Base-by-base conservation (phyloP, 2,329 filamentous ascomycete genomes). In the Beauveria scarabaeidicola region DNA sequence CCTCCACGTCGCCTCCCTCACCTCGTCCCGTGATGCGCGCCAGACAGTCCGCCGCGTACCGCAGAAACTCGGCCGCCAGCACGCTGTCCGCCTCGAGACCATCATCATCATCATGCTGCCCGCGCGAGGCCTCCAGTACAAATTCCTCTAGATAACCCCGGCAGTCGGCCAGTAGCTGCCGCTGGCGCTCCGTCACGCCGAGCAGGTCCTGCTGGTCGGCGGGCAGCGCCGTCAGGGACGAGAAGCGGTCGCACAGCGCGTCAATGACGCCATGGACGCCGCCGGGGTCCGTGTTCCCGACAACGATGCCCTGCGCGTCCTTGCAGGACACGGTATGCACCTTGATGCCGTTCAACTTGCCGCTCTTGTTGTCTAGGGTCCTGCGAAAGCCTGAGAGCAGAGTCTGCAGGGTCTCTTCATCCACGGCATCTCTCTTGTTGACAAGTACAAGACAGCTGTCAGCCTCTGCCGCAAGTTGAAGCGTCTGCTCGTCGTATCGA, bases 101-200 rank as follows among this genome's bases (percentile, higher is more conserved):
- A 25, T 36, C 17, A 3, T 69, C 68, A 3, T 69, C 70, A 36
- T 66, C 66, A 8, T 67, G 66, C 51, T 70, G 68, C 19, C 19
- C 48, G 10, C 36, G 36, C 40, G 10, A 40, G 15, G 85, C 82
- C 67, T 87, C 83, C 10, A 69, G 73, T 62, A 93, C 74, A 70
- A 96, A 99, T 23, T 84, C 81, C 52, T 88, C 81, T 1, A 99
- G 81, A 69, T 91, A 84, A 40, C 71, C 70, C 13, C 87, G 78
- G 70, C 93, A 96, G 69, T 85, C 80, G 53, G 84, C 80, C 51
- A 99, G 81, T 56, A 97, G 85, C 70, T 91, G 82, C 55, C 89
- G 83, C 76, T 99, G 94, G 61, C 94, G 87, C 73, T 93, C 90
- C 19, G 90, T 96, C 41, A 96, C 92, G 59, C 92, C 92, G 3